A percentile compares a stretch with the other conserved stretches of the same genome.
Evolutionary conservation across 495 filamentous ascomycete genomes (phyloP).

Genomic region (Cercophora newfieldiana): DNA sequence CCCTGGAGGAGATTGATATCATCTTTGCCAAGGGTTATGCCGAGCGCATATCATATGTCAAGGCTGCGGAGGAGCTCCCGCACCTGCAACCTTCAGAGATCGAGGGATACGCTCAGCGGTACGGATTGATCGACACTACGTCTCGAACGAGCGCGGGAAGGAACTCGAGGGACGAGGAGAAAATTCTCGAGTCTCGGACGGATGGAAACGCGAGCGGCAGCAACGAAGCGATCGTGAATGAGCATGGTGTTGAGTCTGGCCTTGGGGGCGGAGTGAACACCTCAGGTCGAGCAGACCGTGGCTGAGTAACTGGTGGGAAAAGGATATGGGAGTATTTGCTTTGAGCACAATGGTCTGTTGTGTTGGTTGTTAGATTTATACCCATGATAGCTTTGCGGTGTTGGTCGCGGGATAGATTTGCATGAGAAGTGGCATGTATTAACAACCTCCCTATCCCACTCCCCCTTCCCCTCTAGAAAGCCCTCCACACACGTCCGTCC

Average conservation of each 20-base stretch:
- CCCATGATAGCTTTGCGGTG: background rate
- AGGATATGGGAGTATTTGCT: no score
- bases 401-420: no score
- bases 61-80: conserved; percentile 68
- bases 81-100: conserved; percentile 63
- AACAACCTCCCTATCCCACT: background rate
- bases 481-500: background rate
- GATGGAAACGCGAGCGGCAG: conserved; percentile 3
- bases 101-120: conserved; percentile 60
- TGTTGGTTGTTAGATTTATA: background rate
- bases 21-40: conserved; percentile 74
- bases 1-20: conserved; percentile 78
- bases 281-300: conserved; percentile 1
- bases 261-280: conserved; percentile 14
- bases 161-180: conserved; percentile 17
- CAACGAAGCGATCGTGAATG: conserved; percentile 12
- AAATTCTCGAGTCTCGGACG: background rate
- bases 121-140: conserved; percentile 50
- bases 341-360: no score
- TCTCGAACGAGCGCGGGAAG: background rate
- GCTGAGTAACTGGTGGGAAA: background rate
- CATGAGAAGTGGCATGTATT: background rate
- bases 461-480: background rate
- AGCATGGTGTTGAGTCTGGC: conserved; percentile 19
- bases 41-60: conserved; percentile 75